Base-by-base conservation (phyloP, 2,329 filamentous ascomycete species). In the Aspergillus sp. region DNA sequence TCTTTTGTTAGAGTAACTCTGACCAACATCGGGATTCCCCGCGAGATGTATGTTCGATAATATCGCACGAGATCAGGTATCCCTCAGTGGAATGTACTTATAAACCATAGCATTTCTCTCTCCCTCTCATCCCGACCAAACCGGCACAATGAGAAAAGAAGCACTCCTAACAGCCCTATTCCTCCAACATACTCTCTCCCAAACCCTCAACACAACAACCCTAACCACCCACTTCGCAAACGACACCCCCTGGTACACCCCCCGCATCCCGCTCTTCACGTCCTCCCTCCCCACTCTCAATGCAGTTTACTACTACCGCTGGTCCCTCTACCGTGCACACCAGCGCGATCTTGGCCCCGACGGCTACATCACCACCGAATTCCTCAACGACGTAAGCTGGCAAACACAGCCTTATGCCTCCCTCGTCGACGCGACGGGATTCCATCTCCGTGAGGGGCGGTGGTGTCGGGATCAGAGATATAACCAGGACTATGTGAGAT, bases 251-350 rank as follows among this genome's bases (percentile, higher is more conserved):
- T 58, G 55, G 55, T 58, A 58, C 35, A 35, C 27, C 2, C 41
- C 50, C 19, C 52, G 55, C 3, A 58, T 58, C 2, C 55, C 55
- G 1, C 17, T 58, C 1, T 56, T 58, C 9, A 52, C 54, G 27
- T 45, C 53, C 15, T 51, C 49, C 22, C 38, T 27, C 4, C 33
- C 46, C 7, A 49, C 53, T 1, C 49, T 58, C n/a, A 51, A 54
- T 15, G 66, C 72, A 15, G 71, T 74, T 7, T 74, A 73, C 55
- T 74, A 74, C 56, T 74, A 74, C 50, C 69, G 71, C 27, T 73
- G 70, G 71, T 65, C 62, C 22, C 61, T 74, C 22, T 74, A 71
- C 57, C 65, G 71, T 2, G 62, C 70, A 0, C 71, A 74, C 49
- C 71, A 73, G 53, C 66, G 71, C 22, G 71, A 74, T 46, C 58